Conservation (phyloP, 208 protist genomes). For the Naegleria lovaniensis region DNA sequence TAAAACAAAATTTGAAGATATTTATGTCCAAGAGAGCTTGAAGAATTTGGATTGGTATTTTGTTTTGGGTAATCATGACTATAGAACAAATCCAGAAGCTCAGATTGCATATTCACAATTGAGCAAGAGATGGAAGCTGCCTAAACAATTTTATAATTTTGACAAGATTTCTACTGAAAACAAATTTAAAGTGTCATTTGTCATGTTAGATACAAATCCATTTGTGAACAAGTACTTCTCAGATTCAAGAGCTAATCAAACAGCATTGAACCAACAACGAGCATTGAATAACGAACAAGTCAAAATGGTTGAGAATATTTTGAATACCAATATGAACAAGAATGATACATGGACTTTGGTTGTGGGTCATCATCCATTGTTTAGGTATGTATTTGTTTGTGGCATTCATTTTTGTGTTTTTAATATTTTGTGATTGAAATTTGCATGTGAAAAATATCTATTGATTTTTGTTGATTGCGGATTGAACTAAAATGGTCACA, state of each 20-base stretch:
- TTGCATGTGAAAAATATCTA: no score
- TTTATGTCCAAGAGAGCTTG: conserved; percentile 18
- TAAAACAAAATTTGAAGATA: conserved; percentile 38
- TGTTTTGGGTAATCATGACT: conserved; percentile 11
- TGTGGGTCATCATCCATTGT: conserved; percentile 43
- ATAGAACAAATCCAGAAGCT: conserved; percentile 32
- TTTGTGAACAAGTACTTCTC: background rate
- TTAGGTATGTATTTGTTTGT: background rate
- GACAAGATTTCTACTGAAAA: background rate
- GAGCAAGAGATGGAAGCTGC: conserved; percentile 25
- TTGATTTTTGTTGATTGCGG: no score
- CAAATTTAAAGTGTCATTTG: background rate
- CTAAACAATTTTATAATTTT: conserved; percentile 2
- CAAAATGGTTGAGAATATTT: background rate
- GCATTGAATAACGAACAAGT: background rate
- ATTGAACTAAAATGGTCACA: no score
- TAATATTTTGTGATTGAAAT: no score
- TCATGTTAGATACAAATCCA: background rate
- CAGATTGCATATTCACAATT: conserved; percentile 38
- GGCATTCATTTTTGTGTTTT: no score
- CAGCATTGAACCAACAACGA: background rate
- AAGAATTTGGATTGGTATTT: background rate
- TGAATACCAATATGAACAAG: conserved; percentile 21
- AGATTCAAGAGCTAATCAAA: background rate
- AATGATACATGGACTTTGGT: conserved; percentile 39